phyloP scores from a whole-genome alignment of 768 basidiomycete genomes.

The Auricularia heimuer region DNA sequence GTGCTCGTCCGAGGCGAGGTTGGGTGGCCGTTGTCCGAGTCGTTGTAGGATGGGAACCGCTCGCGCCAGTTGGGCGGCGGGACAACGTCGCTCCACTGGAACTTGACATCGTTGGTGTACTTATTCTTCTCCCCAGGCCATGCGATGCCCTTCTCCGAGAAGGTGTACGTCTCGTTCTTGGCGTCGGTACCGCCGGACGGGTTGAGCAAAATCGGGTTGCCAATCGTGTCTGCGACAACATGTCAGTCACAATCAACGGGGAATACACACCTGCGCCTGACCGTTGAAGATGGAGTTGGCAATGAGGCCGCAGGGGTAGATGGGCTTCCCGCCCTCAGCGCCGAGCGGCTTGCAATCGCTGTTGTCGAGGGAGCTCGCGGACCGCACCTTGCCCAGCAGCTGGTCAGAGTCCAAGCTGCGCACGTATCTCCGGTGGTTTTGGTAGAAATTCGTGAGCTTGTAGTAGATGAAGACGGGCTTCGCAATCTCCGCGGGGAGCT shows the following conservation, averaged over 20 bases:
- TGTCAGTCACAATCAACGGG: not conserved
- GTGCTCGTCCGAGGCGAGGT: conserved; percentile 71
- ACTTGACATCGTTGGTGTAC: conserved; percentile 59
- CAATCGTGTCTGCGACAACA: conserved; percentile 59
- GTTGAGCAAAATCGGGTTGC: conserved; percentile 49
- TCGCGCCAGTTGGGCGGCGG: conserved; percentile 90
- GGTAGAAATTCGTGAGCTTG: conserved; percentile 92
- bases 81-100: conserved; percentile 51
- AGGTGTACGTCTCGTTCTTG: conserved; percentile 45
- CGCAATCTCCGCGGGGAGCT: conserved; percentile 66
- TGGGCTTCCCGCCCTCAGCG: conserved; percentile 37
- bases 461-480: conserved; percentile 86
- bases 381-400: conserved; percentile 62
- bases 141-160: conserved; percentile 76
- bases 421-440: conserved; percentile 97
- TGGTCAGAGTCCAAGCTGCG: conserved; percentile 81
- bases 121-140: conserved; percentile 94
- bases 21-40: conserved; percentile 47
- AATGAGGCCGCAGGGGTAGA: conserved; percentile 95
- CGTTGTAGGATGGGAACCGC: conserved; percentile 72
- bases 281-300: conserved; percentile 97
- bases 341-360: conserved; percentile 88
- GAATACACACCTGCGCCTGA: conserved; percentile 21
- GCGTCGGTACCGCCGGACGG: conserved; percentile 30
- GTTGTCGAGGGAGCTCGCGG: conserved; percentile 36